Conservation (phyloP, 2,329 filamentous ascomycete genomes). For the Colletotrichum caudatum region DNA sequence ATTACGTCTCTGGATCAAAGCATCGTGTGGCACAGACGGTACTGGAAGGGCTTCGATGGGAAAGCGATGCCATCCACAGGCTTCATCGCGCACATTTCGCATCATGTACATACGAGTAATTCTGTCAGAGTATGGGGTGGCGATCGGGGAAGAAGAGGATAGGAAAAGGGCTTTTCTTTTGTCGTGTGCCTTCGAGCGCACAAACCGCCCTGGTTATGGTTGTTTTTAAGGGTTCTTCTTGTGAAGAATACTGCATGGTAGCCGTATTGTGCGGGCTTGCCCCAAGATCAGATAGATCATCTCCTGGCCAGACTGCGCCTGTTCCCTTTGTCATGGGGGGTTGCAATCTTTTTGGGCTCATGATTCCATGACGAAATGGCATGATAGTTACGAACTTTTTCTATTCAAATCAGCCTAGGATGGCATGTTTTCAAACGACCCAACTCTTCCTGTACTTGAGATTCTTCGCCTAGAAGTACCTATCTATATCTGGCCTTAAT, state of each 20-base stretch:
- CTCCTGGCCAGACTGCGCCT: constrained; percentile 42
- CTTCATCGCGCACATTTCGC: constrained; percentile 18
- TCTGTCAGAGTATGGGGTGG: constrained; percentile 40
- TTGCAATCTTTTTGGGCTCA: constrained; percentile 41
- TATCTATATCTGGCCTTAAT: background rate
- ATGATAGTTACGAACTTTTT: constrained; percentile 43
- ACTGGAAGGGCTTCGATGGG: constrained; percentile 12
- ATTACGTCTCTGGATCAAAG: constrained; percentile 9
- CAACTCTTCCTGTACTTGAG: background rate
- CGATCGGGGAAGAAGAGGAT: constrained; percentile 26
- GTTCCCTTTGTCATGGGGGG: constrained; percentile 37
- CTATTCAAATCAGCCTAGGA: background rate
- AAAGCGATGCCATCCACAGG: background rate
- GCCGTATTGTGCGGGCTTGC: constrained; percentile 29
- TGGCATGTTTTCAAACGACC: background rate
- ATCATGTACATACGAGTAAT: constrained; percentile 41
- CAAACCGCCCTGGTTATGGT: constrained; percentile 15
- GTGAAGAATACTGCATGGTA: constrained; percentile 37
- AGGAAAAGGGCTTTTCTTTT: constrained; percentile 27
- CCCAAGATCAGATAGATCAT: constrained; percentile 42
- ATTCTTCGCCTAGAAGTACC: background rate
- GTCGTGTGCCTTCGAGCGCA: constrained; percentile 12
- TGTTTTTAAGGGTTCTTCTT: constrained; percentile 19
- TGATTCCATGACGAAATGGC: constrained; percentile 45
- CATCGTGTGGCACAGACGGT: constrained; percentile 25